Conservation (phyloP, 345 rosid genomes). For the Euphorbia pulcherrima region DNA sequence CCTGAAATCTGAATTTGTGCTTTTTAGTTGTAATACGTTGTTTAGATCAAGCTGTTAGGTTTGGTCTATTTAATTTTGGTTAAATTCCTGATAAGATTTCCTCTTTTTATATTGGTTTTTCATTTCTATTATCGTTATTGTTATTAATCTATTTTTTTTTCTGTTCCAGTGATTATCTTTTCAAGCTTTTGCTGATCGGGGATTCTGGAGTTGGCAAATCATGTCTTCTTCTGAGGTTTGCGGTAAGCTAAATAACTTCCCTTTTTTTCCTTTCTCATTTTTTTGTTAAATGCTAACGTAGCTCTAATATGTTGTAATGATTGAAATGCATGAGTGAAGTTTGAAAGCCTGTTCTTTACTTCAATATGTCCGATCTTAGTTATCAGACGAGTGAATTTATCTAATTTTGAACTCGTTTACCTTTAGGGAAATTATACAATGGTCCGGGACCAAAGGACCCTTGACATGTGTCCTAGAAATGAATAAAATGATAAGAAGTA, state of each 20-base stretch:
- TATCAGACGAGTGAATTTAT: background rate
- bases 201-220: slow-evolving; percentile 29
- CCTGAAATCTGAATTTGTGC: background rate
- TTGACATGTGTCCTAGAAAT: no score
- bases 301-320: background rate
- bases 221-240: slow-evolving; percentile 26
- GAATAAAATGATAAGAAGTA: no score
- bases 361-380: background rate
- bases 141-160: background rate
- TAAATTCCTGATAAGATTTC: background rate
- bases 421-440: no score
- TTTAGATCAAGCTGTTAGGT: background rate
- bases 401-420: no score
- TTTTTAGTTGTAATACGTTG: background rate
- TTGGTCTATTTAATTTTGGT: background rate
- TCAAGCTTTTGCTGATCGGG: slow-evolving; percentile 24
- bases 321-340: background rate
- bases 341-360: background rate
- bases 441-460: no score
- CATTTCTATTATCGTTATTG: background rate
- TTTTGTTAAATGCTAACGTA: background rate
- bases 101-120: background rate
- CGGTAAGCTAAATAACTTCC: slow-evolving; percentile 10
- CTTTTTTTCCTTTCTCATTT: background rate
- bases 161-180: slow-evolving; percentile 17